phyloP scores from a whole-genome alignment of 257 asterid species.

The Rhazya stricta region DNA sequence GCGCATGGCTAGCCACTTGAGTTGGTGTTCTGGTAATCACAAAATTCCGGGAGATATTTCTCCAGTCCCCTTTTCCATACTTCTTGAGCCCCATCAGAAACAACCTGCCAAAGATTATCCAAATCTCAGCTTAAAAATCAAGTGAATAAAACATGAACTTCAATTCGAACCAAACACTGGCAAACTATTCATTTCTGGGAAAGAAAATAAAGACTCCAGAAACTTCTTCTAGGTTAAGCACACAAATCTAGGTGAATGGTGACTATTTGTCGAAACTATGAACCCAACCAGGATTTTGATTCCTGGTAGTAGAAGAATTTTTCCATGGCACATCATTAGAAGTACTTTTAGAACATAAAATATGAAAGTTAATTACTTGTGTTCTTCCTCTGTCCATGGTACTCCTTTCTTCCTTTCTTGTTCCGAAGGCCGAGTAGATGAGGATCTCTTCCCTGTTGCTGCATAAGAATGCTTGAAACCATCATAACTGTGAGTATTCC shows the following conservation, averaged over 20 bases:
- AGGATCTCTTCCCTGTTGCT: conserved; percentile 41
- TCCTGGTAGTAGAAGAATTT: neutral
- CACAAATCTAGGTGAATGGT: too few relatives aligned
- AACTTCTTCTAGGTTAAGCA: neutral
- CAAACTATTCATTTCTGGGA: neutral
- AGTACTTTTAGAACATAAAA: neutral
- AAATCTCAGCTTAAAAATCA: neutral
- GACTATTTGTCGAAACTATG: neutral
- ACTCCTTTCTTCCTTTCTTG: conserved; percentile 92
- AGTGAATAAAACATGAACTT: neutral
- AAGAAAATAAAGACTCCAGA: neutral
- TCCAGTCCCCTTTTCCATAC: conserved; percentile 98
- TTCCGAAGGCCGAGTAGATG: conserved; percentile 52
- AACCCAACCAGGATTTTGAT: neutral
- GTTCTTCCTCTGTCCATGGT: conserved; percentile 98
- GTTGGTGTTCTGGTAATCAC: conserved; percentile 93
- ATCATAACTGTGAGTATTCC: conserved; percentile 40
- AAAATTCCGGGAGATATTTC: conserved; percentile 79
- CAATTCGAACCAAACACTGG: neutral
- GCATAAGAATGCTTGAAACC: conserved; percentile 42
- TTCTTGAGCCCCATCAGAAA: conserved; percentile 88
- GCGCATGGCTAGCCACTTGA: conserved; percentile 99
- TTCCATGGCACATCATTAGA: neutral
- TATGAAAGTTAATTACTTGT: conserved; percentile 42
- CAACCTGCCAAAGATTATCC: conserved; percentile 39